Conservation (phyloP, 192 early-diverging fungal genomes). For the Entrophospora sp. region DNA sequence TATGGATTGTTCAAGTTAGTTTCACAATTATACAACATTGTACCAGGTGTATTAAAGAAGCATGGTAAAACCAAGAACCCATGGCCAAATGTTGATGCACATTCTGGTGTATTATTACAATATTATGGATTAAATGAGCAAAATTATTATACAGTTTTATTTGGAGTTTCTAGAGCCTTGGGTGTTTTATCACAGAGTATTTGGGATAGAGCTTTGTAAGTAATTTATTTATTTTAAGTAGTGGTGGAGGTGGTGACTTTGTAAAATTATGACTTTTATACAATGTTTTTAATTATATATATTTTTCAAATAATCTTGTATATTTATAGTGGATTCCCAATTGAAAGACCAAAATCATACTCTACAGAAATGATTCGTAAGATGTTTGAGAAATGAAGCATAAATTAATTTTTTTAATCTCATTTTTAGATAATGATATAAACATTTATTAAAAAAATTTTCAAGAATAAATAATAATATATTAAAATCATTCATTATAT, state of each 20-base stretch:
- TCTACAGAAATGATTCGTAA: conserved; percentile 79
- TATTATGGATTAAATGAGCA: conserved; percentile 96
- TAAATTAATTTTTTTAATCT: conserved; percentile 18
- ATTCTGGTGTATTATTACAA: conserved; percentile 94
- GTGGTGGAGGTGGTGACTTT: no score
- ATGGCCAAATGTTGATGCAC: conserved; percentile 99
- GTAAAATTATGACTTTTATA: no score
- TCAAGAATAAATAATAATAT: no score
- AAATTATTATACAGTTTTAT: conserved; percentile 99
- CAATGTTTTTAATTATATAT: background rate
- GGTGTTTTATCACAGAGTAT: conserved; percentile 92
- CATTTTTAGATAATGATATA: no score
- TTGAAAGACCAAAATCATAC: conserved; percentile 88
- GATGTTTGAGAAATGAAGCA: conserved; percentile 57
- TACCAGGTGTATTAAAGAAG: conserved; percentile 89
- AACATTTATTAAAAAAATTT: no score
- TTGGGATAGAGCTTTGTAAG: conserved; percentile 88
- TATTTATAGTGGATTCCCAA: conserved; percentile 62
- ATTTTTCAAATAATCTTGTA: background rate
- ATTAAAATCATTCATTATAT: no score
- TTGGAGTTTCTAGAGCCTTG: conserved; percentile 96
- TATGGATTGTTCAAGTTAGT: conserved; percentile 97
- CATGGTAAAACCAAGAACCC: conserved; percentile 99
- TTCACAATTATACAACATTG: conserved; percentile 94
- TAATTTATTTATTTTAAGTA: no score